phyloP scores from a whole-genome alignment of 1,139 yeast genomes.

The Lodderomyces margitis region DNA sequence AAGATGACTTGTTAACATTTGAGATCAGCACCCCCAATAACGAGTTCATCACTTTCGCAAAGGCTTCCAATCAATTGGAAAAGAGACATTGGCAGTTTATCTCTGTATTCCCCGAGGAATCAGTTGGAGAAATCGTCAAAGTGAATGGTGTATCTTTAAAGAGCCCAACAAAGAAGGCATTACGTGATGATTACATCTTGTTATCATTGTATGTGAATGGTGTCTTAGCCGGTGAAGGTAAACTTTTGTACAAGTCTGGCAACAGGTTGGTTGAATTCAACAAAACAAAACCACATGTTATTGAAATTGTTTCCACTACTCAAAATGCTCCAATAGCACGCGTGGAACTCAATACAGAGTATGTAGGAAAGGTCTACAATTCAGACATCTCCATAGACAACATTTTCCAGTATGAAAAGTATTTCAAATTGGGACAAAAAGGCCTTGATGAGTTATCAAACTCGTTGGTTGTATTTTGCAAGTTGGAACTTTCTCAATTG shows the following conservation, averaged over 20 bases:
- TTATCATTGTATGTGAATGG: constrained; percentile 68
- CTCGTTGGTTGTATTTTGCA: constrained; percentile 39
- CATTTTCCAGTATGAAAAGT: constrained; percentile 54
- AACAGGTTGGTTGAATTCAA: constrained; percentile 42
- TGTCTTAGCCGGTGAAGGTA: constrained; percentile 56
- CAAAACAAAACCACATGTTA: constrained; percentile 33
- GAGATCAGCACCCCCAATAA: constrained; percentile 50
- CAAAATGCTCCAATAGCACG: constrained; percentile 45
- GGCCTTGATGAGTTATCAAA: constrained; percentile 46
- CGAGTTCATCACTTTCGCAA: constrained; percentile 53
- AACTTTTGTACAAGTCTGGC: constrained; percentile 40
- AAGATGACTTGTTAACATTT: constrained; percentile 45
- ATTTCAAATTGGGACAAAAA: constrained; percentile 40
- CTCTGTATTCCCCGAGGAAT: constrained; percentile 74
- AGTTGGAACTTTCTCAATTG: constrained; percentile 46
- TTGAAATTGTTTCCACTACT: constrained; percentile 35
- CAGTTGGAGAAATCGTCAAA: constrained; percentile 66
- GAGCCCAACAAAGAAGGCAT: constrained; percentile 28
- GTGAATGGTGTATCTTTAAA: constrained; percentile 52
- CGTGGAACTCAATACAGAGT: constrained; percentile 59
- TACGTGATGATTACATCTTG: constrained; percentile 53
- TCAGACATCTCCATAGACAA: constrained; percentile 57
- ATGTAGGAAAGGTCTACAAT: constrained; percentile 69
- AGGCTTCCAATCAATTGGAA: constrained; percentile 64
- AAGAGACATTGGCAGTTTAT: constrained; percentile 66